Percentiles rank a stretch among this genome's conserved stretches.
Evolutionary conservation across 192 early-diverging fungal species (phyloP).

Genomic region (Coemansia sp.): DNA sequence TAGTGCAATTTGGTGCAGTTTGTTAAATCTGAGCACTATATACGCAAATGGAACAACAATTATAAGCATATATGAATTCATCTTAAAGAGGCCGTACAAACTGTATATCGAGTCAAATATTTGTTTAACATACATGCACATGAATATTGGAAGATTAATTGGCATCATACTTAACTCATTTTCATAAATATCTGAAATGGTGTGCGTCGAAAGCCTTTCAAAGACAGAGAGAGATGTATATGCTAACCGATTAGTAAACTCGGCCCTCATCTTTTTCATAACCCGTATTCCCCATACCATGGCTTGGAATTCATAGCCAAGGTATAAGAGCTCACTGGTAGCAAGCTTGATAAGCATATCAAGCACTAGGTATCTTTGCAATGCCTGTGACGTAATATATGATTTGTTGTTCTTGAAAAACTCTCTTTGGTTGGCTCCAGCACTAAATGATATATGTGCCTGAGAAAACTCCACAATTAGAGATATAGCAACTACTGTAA

Average conservation of each 20-base stretch:
- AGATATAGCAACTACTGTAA: conserved; percentile 2
- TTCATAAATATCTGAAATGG: neutral
- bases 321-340: neutral
- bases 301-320: neutral
- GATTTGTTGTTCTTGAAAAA: neutral
- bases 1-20: neutral
- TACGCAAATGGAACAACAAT: conserved; percentile 7
- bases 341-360: conserved; percentile 3
- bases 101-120: conserved; percentile 1
- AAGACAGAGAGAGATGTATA: conserved; percentile 13
- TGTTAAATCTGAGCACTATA: neutral
- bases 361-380: neutral
- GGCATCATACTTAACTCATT: neutral
- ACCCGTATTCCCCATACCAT: conserved; percentile 1
- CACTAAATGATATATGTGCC: conserved; percentile 8
- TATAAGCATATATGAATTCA: neutral
- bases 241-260: neutral
- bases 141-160: neutral
- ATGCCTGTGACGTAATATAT: neutral
- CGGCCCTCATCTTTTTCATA: conserved; percentile 4
- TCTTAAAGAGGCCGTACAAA: neutral
- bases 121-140: conserved; percentile 5
- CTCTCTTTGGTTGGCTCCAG: neutral
- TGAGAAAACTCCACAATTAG: conserved; percentile 2
- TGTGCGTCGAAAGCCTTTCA: conserved; percentile 22